phyloP scores from a whole-genome alignment of 805 yeast genomes.

The Sugiyamaella lignohabitans region DNA sequence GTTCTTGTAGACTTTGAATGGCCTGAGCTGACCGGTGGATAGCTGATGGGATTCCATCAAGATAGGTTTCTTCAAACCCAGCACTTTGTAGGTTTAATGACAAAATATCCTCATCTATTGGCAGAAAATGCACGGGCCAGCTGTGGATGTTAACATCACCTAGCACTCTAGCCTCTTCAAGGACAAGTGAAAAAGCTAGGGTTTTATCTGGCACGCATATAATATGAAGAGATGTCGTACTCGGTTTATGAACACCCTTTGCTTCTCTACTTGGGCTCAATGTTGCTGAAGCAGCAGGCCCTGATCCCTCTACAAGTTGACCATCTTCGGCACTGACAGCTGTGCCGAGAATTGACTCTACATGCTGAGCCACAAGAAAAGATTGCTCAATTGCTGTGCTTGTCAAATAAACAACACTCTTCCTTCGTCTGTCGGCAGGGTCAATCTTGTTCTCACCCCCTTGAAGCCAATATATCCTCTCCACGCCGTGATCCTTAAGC shows the following conservation, averaged over 20 bases:
- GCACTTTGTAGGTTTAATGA: slow-evolving; percentile 38
- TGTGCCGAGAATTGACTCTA: slow-evolving; percentile 9
- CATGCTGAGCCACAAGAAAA: slow-evolving; percentile 18
- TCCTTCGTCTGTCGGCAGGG: background rate
- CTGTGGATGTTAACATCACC: slow-evolving; percentile 35
- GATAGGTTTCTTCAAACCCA: slow-evolving; percentile 39
- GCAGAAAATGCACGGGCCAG: slow-evolving; percentile 43
- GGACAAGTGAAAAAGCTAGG: slow-evolving; percentile 23
- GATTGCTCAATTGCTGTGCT: slow-evolving; percentile 3
- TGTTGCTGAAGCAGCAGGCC: background rate
- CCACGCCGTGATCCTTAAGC: slow-evolving; percentile 47
- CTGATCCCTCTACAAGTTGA: background rate
- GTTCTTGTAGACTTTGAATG: slow-evolving; percentile 40
- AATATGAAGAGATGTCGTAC: slow-evolving; percentile 22
- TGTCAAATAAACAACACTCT: slow-evolving; percentile 9
- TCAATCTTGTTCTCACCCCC: slow-evolving; percentile 9
- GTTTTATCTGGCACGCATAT: slow-evolving; percentile 26
- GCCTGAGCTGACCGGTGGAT: slow-evolving; percentile 45
- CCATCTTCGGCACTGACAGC: background rate
- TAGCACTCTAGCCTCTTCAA: slow-evolving; percentile 34
- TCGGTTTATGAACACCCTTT: background rate
- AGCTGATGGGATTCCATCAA: slow-evolving; percentile 38
- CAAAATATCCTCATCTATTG: slow-evolving; percentile 37
- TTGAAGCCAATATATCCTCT: slow-evolving; percentile 43
- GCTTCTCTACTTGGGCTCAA: too few species aligned